Percentiles rank a stretch among this genome's conserved stretches.
These are phyloP conservation scores for Eucalyptus tenuipes DNA, from an alignment of 345 rosid species.

Conservation along the genomic window DNA sequence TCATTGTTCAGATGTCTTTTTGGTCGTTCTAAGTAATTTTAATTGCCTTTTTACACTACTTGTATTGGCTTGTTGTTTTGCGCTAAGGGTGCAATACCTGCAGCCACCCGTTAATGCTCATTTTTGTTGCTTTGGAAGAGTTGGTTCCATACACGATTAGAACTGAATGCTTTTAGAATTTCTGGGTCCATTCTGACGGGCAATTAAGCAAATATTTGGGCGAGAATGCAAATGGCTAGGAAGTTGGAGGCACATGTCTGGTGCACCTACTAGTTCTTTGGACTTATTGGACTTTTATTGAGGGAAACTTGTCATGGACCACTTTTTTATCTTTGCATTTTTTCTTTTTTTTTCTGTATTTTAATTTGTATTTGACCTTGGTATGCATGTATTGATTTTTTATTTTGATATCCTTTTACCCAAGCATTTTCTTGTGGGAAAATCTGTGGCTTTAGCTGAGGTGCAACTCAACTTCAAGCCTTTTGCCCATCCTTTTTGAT, in stretches of 20 bases:
- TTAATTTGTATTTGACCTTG: background rate
- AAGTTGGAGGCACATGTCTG: background rate
- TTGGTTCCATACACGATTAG: background rate
- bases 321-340: background rate
- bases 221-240: background rate
- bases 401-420: background rate
- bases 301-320: background rate
- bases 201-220: background rate
- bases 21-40: background rate
- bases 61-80: background rate
- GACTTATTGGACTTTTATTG: background rate
- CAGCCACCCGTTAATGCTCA: background rate
- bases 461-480: background rate
- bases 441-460: background rate
- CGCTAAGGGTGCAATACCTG: background rate
- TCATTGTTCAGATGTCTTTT: background rate
- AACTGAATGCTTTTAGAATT: background rate
- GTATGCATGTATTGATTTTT: background rate
- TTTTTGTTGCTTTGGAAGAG: background rate
- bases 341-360: background rate
- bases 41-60: background rate
- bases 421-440: background rate
- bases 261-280: background rate
- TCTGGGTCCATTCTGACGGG: background rate
- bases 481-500: background rate